Percentiles rank a stretch among this genome's conserved stretches.
Evolutionary conservation across 2,329 filamentous ascomycete species (phyloP).

Genomic region (Aspergillus latus): DNA sequence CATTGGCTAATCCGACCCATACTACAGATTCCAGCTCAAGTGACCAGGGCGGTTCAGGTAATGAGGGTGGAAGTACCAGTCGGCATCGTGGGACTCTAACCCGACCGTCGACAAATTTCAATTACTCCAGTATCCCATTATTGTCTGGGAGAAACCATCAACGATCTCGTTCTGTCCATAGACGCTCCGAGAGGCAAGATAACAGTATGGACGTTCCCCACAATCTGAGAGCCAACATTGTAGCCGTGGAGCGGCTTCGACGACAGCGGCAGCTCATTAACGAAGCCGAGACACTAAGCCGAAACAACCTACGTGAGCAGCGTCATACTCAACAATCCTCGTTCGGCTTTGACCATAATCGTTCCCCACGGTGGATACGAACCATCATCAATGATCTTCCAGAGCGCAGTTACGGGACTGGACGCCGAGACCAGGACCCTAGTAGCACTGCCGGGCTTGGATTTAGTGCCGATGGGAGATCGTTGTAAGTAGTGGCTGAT

Average conservation of each 20-base stretch:
- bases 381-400: conserved; percentile 38
- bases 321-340: conserved; percentile 35
- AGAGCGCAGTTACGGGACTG: conserved; percentile 32
- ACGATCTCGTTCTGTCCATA: conserved; percentile 38
- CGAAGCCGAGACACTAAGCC: conserved; percentile 37
- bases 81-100: conserved; percentile 19
- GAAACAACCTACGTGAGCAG: conserved; percentile 31
- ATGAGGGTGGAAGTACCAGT: conserved; percentile 21
- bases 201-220: conserved; percentile 26
- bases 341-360: conserved; percentile 35
- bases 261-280: conserved; percentile 38
- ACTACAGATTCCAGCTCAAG: conserved; percentile 22
- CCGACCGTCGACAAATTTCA: conserved; percentile 24
- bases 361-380: conserved; percentile 40
- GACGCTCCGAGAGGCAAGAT: conserved; percentile 32
- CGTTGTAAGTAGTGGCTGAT: conserved; percentile 40
- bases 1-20: conserved; percentile 24
- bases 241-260: conserved; percentile 42
- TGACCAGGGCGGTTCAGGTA: conserved; percentile 27
- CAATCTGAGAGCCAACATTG: conserved; percentile 35
- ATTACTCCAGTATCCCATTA: conserved; percentile 21
- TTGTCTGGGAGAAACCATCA: conserved; percentile 28
- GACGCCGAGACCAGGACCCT: conserved; percentile 37
- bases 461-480: conserved; percentile 49
- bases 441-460: conserved; percentile 50